Base-by-base conservation (phyloP, 1,284 basidiomycete genomes). In the Heterobasidion occidentale region DNA sequence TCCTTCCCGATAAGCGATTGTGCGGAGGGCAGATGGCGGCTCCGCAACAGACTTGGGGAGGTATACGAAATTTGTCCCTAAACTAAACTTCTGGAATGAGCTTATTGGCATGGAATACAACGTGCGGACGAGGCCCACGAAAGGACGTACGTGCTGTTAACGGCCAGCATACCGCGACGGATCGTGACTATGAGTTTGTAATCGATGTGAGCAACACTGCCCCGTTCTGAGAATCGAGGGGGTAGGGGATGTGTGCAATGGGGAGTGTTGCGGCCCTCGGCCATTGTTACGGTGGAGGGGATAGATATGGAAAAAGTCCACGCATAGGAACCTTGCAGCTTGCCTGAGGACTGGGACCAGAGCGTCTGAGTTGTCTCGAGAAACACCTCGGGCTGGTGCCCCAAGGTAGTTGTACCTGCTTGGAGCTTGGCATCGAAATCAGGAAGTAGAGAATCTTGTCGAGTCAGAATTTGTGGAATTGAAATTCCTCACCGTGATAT, bases 301-400 rank as follows among this genome's bases (percentile, higher is more conserved):
- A 81, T 69, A 9, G 62, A 64, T 45, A 80, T 71, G 14, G 68
- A 67, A 65, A 80, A 82, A 0, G 76, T 68, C 76, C 78, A 80
- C 1, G 71, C 66, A 53, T 75, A 68, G 33, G 67, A 67, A 17
- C 80, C 77, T 19, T 68, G 67, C 36, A 82, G 62, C 59, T 75
- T 79, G 38, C 76, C 77, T 74, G 46, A 78, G 56, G 46, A 64
- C 61, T 57, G 58, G 3, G 63, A 59, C 60, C 61, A 67, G 1
- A 67, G 36, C 1, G 54, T 55, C n/a, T 72, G 63, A 17, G 69
- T 66, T 9, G 72, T 63, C 36, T 73, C 64, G 36, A 80, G 63
- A 61, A 80, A 79, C 4, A 70, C 46, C 2, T 73, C 60, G 59
- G 77, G 72, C 57, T 75, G 75, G 61, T 75, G 77, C n/a, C 71